Base-by-base conservation (phyloP, 2,329 filamentous ascomycete genomes). In the Talaromyces pinophilus region DNA sequence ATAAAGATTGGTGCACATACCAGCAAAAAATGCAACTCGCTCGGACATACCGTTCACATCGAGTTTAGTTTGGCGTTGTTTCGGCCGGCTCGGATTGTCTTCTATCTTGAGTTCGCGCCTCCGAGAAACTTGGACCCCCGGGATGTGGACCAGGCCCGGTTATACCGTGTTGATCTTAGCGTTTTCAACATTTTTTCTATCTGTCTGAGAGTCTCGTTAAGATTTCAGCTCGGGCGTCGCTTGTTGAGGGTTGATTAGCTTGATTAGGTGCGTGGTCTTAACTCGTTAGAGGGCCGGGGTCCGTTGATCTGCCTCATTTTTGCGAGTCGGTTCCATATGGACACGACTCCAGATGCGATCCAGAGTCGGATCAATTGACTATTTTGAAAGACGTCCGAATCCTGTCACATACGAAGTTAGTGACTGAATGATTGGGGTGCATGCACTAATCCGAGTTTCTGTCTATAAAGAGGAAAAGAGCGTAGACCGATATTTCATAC, bases 101-200 rank as follows among this genome's bases (percentile, higher is more conserved):
- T 61, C 63, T 65, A 40, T 62, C 44, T 65, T 65, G 33, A 65
- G 63, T 25, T 52, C 48, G 63, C n/a, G 44, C 57, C 57, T 42
- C 62, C 55, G 59, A 63, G 11, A 17, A 44, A 8, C 7, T n/a
- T n/a, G 8, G 42, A 5, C 6, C 42, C 48, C 48, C 22, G 28
- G 25, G 15, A 54, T 30, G 50, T 54, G 50, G 50, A 33, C 50
- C 50, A 33, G 50, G 19, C 50, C 50, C 15, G 50, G 50, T 33
- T n/a, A 54, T 54, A n/a, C 50, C 28, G 48, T 33, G 50, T 54
- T 54, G 50, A 54, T 54, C 50, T 33, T 54, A 54, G 50, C 50
- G 50, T 54, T 33, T 17, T 33, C 28, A 54, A 54, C 50, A 54
- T 17, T 54, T 54, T 54, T 33, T 11, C 28, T 30, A 7, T 33